Evolutionary conservation across 2,329 filamentous ascomycete genomes (phyloP).

Genomic region (Sphaerulina vaccinii): DNA sequence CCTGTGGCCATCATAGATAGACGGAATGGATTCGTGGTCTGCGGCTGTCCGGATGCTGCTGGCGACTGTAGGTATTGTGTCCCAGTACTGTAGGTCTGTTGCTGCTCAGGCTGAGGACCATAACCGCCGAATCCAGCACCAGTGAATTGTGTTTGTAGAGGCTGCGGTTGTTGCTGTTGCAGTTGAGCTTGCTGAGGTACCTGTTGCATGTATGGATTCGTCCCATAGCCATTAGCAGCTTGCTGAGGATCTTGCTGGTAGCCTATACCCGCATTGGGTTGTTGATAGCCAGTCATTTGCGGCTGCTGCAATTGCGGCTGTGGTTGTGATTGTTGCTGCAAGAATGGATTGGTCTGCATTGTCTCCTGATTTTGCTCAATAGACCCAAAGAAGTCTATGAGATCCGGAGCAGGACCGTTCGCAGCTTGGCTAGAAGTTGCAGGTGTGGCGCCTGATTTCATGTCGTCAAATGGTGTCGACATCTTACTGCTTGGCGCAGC

Average conservation of each 20-base stretch:
- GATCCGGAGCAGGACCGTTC: constrained; percentile 70
- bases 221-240: constrained; percentile 30
- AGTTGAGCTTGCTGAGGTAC: constrained; percentile 19
- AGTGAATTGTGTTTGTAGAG: constrained; percentile 61
- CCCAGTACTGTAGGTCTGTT: constrained; percentile 56
- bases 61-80: background rate
- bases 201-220: constrained; percentile 42
- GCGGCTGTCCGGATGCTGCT: background rate
- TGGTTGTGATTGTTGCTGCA: constrained; percentile 29
- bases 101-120: constrained; percentile 62
- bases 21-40: constrained; percentile 85
- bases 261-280: constrained; percentile 26
- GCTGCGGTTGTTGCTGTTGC: constrained; percentile 39
- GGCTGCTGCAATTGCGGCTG: constrained; percentile 22
- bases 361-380: constrained; percentile 86
- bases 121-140: constrained; percentile 85
- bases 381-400: constrained; percentile 93
- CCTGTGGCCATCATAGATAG: constrained; percentile 71
- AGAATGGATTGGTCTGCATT: constrained; percentile 38
- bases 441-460: constrained; percentile 24
- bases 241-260: constrained; percentile 18
- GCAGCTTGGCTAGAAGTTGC: constrained; percentile 28
- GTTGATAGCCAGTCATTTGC: constrained; percentile 45
- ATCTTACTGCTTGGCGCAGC: constrained; percentile 41
- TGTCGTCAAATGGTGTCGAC: constrained; percentile 25